These are phyloP conservation scores for Sclerotinia nivalis DNA, from an alignment of 2,329 filamentous ascomycete genomes.

Conservation along the genomic window DNA sequence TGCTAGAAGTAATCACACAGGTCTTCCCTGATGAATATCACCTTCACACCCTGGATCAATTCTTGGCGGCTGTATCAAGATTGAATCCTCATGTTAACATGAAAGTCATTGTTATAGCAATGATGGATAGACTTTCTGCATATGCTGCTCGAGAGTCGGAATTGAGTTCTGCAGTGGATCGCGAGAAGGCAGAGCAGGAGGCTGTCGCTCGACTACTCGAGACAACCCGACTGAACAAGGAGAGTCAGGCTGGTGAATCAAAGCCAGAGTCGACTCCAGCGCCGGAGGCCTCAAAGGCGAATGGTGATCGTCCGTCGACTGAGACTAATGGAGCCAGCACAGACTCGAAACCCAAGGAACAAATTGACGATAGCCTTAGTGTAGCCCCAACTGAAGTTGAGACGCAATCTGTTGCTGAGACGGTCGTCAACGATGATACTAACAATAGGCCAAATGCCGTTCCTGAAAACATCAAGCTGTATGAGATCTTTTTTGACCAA, in stretches of 20 bases:
- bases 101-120: constrained; percentile 94
- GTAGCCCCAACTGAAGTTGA: constrained; percentile 46
- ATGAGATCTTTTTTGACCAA: constrained; percentile 96
- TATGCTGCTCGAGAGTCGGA: constrained; percentile 90
- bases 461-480: constrained; percentile 79
- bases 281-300: constrained; percentile 33
- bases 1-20: constrained; percentile 97
- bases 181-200: constrained; percentile 78
- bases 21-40: constrained; percentile 99
- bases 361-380: constrained; percentile 47
- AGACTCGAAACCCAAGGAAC: constrained; percentile 43
- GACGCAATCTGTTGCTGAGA: constrained; percentile 24
- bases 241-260: constrained; percentile 40
- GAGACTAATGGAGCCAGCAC: constrained; percentile 36
- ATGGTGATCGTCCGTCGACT: constrained; percentile 39
- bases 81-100: constrained; percentile 96
- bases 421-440: constrained; percentile 44
- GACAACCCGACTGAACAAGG: constrained; percentile 69
- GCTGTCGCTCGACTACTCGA: constrained; percentile 77
- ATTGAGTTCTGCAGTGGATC: constrained; percentile 67
- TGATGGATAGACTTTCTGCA: constrained; percentile 94
- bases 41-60: constrained; percentile 91
- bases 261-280: constrained; percentile 14
- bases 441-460: constrained; percentile 53
- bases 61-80: constrained; percentile 87